These are phyloP conservation scores for Ceratocystis ficicola DNA, from an alignment of 2,329 filamentous ascomycete genomes.

Conservation along the genomic window DNA sequence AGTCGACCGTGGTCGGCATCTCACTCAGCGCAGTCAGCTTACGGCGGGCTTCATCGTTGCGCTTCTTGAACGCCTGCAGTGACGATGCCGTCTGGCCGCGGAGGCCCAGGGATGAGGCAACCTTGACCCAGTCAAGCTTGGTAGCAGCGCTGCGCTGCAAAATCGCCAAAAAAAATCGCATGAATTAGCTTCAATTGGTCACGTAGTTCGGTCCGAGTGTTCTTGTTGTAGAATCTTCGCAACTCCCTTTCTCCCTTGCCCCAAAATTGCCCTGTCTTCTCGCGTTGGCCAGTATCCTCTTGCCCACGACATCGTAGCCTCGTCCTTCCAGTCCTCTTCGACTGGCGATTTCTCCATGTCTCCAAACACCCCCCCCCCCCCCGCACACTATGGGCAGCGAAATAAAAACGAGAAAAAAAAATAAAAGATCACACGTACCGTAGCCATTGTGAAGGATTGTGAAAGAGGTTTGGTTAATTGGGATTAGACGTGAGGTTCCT, in stretches of 20 bases:
- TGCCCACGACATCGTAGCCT: too few relatives aligned
- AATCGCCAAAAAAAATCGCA: conserved; percentile 17
- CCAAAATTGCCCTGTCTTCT: too few relatives aligned
- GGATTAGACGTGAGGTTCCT: conserved; percentile 32
- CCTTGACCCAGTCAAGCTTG: conserved; percentile 98
- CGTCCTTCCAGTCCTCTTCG: too few relatives aligned
- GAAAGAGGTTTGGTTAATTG: conserved; percentile 35
- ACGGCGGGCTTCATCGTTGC: conserved; percentile 96
- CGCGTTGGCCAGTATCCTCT: too few relatives aligned
- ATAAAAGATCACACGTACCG: conserved; percentile 42
- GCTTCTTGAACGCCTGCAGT: conserved; percentile 96
- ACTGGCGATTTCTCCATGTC: too few relatives aligned
- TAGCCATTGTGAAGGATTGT: conserved; percentile 51
- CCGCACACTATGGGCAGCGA: not conserved
- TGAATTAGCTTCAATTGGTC: conserved; percentile 7
- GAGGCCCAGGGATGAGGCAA: conserved; percentile 87
- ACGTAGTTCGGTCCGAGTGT: too few relatives aligned
- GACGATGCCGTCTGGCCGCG: conserved; percentile 85
- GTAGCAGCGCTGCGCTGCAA: conserved; percentile 87
- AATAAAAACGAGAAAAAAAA: not conserved
- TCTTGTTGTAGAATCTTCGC: too few relatives aligned
- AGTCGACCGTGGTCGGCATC: conserved; percentile 79
- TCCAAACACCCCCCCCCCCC: too few relatives aligned
- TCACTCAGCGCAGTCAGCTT: conserved; percentile 76
- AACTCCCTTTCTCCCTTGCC: too few relatives aligned